Conservation (phyloP, 495 filamentous ascomycete species). For the Diplogelasinospora grovesii region DNA sequence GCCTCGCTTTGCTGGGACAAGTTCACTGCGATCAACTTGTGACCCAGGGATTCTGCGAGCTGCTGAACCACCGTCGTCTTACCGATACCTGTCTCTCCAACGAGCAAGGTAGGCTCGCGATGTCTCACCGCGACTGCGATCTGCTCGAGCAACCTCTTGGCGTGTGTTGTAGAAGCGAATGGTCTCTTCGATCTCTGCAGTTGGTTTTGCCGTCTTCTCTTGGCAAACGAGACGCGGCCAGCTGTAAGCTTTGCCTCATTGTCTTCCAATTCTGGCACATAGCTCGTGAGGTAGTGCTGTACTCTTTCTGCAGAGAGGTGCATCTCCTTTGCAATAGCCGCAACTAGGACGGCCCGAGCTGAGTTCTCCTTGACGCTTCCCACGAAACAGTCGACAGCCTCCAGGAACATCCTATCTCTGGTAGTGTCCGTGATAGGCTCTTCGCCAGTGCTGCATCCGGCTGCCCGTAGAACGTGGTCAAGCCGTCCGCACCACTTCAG, state of each 20-base stretch:
- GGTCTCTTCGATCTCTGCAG: constrained; percentile 45
- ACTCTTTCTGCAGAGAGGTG: constrained; percentile 74
- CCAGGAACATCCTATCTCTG: constrained; percentile 81
- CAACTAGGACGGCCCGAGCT: constrained; percentile 53
- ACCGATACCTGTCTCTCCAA: constrained; percentile 96
- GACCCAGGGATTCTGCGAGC: constrained; percentile 71
- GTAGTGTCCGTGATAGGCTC: constrained; percentile 67
- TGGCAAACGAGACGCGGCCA: constrained; percentile 57
- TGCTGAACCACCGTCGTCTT: constrained; percentile 96
- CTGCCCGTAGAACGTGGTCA: constrained; percentile 48
- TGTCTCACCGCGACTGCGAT: constrained; percentile 74
- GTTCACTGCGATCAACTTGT: constrained; percentile 84
- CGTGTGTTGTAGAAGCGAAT: constrained; percentile 70
- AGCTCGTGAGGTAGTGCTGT: constrained; percentile 58
- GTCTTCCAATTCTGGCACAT: constrained; percentile 59
- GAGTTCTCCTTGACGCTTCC: constrained; percentile 64
- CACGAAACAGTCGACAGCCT: constrained; percentile 83
- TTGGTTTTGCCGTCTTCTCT: constrained; percentile 33
- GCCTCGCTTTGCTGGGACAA: constrained; percentile 96
- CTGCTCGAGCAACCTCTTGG: constrained; percentile 69
- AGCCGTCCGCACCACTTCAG: constrained; percentile 84
- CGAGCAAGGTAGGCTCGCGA: constrained; percentile 81
- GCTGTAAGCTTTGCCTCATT: constrained; percentile 52
- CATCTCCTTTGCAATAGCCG: constrained; percentile 72
- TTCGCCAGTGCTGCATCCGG: constrained; percentile 60